Percentiles rank a stretch among this genome's conserved stretches.
These are phyloP conservation scores for Yarrowia divulgata DNA, from an alignment of 805 yeast species.

Conservation along the genomic window DNA sequence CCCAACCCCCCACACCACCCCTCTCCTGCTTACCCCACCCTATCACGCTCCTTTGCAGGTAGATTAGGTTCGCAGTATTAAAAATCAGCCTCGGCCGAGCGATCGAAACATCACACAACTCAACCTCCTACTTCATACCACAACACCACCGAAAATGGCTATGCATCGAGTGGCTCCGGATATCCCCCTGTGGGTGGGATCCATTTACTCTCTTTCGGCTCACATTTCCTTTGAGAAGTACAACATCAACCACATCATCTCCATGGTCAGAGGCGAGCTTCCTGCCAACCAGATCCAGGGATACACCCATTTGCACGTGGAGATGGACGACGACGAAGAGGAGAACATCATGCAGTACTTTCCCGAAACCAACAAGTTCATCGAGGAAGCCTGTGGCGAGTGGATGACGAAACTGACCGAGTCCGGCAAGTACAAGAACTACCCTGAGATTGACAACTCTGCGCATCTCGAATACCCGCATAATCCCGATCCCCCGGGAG, in stretches of 20 bases:
- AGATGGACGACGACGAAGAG: conserved; percentile 73
- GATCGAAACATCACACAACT: neutral
- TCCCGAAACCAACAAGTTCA: conserved; percentile 67
- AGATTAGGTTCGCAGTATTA: neutral
- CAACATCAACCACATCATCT: conserved; percentile 74
- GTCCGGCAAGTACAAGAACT: conserved; percentile 32
- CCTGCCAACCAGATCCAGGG: conserved; percentile 58
- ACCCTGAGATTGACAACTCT: conserved; percentile 15
- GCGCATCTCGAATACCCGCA: conserved; percentile 40
- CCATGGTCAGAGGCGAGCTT: conserved; percentile 69
- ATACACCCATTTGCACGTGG: conserved; percentile 59
- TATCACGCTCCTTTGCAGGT: conserved; percentile 5
- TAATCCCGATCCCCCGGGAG: conserved; percentile 46
- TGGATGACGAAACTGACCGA: conserved; percentile 37
- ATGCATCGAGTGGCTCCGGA: conserved; percentile 77
- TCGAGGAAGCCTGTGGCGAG: conserved; percentile 59
- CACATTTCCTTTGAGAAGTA: conserved; percentile 59
- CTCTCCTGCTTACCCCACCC: neutral
- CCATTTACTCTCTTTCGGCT: conserved; percentile 68
- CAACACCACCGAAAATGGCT: conserved; percentile 45
- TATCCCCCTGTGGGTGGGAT: conserved; percentile 66
- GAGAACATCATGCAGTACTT: conserved; percentile 71
- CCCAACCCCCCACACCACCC: neutral
- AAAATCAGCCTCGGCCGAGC: conserved; percentile 25
- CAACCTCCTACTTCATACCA: conserved; percentile 5